A percentile compares a stretch with the other conserved stretches of the same genome.
Evolutionary conservation across 2,329 filamentous ascomycete species (phyloP).

Genomic region (Ascochyta lentis): DNA sequence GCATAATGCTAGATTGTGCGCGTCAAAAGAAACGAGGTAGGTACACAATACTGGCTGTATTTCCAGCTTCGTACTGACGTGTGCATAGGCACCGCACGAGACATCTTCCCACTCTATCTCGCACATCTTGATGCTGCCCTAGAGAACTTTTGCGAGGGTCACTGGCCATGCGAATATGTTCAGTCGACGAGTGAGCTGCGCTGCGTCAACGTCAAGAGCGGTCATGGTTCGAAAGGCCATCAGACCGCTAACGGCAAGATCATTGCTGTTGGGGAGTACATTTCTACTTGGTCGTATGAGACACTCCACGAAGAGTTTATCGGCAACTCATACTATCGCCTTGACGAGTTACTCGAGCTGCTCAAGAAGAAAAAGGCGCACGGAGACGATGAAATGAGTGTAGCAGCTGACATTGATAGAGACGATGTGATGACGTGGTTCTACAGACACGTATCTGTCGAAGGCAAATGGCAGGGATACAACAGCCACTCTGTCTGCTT

Average conservation of each 20-base stretch:
- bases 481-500: slow-evolving; percentile 56
- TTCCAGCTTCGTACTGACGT: no score
- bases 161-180: slow-evolving; percentile 55
- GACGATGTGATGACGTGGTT: no score
- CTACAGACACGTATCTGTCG: slow-evolving; percentile 4
- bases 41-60: no score
- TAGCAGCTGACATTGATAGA: no score
- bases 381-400: no score
- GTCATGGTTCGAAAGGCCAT: slow-evolving; percentile 33
- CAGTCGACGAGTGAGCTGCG: slow-evolving; percentile 37
- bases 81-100: slow-evolving; percentile 11
- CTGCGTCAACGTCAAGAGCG: slow-evolving; percentile 49
- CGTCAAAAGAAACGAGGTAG: slow-evolving; percentile 41
- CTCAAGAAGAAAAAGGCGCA: no score
- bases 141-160: slow-evolving; percentile 53
- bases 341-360: no score
- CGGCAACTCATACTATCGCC: no score
- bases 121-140: slow-evolving; percentile 54
- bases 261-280: no score
- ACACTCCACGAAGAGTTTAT: no score
- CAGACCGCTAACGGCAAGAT: no score
- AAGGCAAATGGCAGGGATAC: slow-evolving; percentile 21
- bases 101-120: slow-evolving; percentile 40
- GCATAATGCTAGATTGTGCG: slow-evolving; percentile 57
- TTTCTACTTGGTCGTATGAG: no score